These are phyloP conservation scores for Areca catechu DNA, from an alignment of 176 grass and related monocot species.

Conservation along the genomic window DNA sequence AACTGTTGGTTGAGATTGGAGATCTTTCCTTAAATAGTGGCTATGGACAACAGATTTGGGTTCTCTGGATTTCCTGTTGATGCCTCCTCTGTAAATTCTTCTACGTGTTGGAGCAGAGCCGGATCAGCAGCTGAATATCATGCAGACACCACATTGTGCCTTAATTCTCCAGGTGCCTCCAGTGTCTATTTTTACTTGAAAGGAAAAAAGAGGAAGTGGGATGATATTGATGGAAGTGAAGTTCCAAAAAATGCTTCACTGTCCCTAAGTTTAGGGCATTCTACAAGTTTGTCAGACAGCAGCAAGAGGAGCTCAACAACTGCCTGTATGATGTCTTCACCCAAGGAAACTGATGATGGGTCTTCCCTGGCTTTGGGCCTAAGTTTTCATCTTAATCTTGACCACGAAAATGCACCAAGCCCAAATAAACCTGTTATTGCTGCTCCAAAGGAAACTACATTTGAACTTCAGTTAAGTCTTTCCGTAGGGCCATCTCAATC, in stretches of 20 bases:
- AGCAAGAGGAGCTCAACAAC: conserved; percentile 56
- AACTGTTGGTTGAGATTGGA: conserved; percentile 20
- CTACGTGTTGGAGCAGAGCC: conserved; percentile 10
- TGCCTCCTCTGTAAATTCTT: conserved; percentile 39
- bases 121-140: conserved; percentile 10
- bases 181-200: conserved; percentile 16
- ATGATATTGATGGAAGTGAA: conserved; percentile 23
- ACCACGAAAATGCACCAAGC: conserved; percentile 35
- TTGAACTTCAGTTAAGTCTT: conserved; percentile 69
- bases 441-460: conserved; percentile 21
- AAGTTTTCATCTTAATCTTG: conserved; percentile 53
- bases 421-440: conserved; percentile 36
- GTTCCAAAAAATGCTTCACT: not conserved
- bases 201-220: conserved; percentile 57
- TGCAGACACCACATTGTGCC: conserved; percentile 25
- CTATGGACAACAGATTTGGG: conserved; percentile 30
- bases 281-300: conserved; percentile 58
- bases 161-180: conserved; percentile 30
- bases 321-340: conserved; percentile 47
- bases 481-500: conserved; percentile 53
- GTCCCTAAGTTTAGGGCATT: conserved; percentile 37
- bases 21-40: not conserved
- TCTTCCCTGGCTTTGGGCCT: conserved; percentile 58
- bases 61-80: conserved; percentile 29
- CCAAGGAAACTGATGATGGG: conserved; percentile 43